Percentiles rank a stretch among this genome's conserved stretches.
These are phyloP conservation scores for Zygotorulaspora sp. DNA, from an alignment of 805 yeast species.

Conservation along the genomic window DNA sequence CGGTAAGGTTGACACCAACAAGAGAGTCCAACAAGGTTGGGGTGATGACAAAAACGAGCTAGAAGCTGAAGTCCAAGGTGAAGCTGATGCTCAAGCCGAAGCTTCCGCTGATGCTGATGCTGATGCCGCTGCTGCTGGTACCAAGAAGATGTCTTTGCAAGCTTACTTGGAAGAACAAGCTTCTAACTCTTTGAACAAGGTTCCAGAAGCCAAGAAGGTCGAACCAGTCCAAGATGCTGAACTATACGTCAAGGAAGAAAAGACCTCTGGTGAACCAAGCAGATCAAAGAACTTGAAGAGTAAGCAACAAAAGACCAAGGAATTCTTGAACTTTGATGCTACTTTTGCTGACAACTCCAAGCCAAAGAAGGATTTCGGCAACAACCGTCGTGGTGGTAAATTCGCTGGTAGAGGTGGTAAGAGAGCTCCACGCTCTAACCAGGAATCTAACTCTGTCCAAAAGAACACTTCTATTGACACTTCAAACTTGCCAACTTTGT, in stretches of 20 bases:
- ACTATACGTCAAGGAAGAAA: slow-evolving; percentile 61
- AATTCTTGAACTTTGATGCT: slow-evolving; percentile 67
- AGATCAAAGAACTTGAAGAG: slow-evolving; percentile 61
- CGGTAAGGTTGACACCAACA: slow-evolving; percentile 78
- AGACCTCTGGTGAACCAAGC: slow-evolving; percentile 55
- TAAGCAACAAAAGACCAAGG: slow-evolving; percentile 81
- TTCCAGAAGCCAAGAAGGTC: slow-evolving; percentile 41
- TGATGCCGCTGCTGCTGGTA: slow-evolving; percentile 43
- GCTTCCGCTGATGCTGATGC: slow-evolving; percentile 63
- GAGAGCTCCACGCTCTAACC: slow-evolving; percentile 3
- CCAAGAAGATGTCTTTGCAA: slow-evolving; percentile 63
- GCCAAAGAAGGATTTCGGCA: slow-evolving; percentile 32
- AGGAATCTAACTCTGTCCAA: slow-evolving; percentile 27
- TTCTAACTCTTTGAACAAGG: slow-evolving; percentile 46
- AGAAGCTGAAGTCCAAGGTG: slow-evolving; percentile 57
- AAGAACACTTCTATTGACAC: slow-evolving; percentile 45
- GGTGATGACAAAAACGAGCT: slow-evolving; percentile 72
- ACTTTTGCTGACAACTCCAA: slow-evolving; percentile 54
- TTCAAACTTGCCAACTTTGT: slow-evolving; percentile 71
- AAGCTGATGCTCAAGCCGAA: slow-evolving; percentile 44
- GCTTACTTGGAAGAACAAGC: slow-evolving; percentile 76
- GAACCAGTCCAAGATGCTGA: slow-evolving; percentile 44
- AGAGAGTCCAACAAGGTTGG: slow-evolving; percentile 83
- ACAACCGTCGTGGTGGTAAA: slow-evolving; percentile 32
- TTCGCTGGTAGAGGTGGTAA: slow-evolving; percentile 35